These are phyloP conservation scores for Haplosporangium gracile DNA, from an alignment of 192 early-diverging fungal species.

Conservation along the genomic window DNA sequence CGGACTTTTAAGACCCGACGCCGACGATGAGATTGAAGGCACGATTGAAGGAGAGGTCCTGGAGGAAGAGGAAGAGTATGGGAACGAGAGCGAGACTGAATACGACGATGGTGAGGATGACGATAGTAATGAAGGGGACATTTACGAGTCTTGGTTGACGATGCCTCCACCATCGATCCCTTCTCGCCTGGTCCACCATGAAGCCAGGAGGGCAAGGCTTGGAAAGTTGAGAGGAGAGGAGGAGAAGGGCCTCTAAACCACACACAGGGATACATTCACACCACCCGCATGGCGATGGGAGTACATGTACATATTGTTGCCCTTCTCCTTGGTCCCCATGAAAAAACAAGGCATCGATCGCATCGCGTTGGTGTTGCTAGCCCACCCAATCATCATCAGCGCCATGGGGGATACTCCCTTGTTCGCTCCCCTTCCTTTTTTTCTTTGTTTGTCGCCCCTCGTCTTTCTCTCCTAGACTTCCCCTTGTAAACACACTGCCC, in stretches of 20 bases:
- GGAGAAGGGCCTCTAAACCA: not conserved
- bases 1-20: slow-evolving; percentile 17
- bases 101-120: slow-evolving; percentile 9
- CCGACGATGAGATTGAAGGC: slow-evolving; percentile 31
- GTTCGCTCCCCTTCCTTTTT: not conserved
- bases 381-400: not conserved
- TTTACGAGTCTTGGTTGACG: not conserved
- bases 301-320: not conserved
- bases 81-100: slow-evolving; percentile 7
- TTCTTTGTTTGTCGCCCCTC: not conserved
- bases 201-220: not conserved
- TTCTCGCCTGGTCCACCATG: not conserved
- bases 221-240: not conserved
- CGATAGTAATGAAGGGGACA: not conserved
- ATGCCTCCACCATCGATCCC: not conserved
- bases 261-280: not conserved
- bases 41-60: slow-evolving; percentile 41
- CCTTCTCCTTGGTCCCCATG: not conserved
- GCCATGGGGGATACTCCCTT: not conserved
- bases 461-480: not conserved
- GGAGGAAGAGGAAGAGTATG: slow-evolving; percentile 34
- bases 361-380: not conserved
- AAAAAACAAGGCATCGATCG: slow-evolving; percentile 1
- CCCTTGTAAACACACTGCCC: not conserved
- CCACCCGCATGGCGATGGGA: not conserved